A percentile compares a stretch with the other conserved stretches of the same genome.
phyloP scores from a whole-genome alignment of 1,139 yeast genomes.

The Kluyveromyces marxianus region DNA sequence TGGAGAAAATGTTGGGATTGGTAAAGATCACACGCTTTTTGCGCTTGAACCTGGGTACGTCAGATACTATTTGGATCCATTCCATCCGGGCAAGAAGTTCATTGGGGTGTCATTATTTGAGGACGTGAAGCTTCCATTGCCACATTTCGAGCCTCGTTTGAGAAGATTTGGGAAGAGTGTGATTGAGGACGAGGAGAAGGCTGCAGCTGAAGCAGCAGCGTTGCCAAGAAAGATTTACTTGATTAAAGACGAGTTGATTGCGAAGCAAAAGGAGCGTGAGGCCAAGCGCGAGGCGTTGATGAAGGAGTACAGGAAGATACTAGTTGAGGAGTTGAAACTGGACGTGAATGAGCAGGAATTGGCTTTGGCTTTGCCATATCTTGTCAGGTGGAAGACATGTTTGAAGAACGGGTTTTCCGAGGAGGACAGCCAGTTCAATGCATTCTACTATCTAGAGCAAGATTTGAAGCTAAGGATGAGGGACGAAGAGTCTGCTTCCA shows the following conservation, averaged over 20 bases:
- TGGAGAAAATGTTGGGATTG: conserved; percentile 86
- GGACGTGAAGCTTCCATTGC: conserved; percentile 66
- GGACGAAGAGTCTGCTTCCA: conserved; percentile 35
- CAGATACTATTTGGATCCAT: conserved; percentile 88
- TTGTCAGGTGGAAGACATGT: conserved; percentile 43
- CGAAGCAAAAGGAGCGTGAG: conserved; percentile 35
- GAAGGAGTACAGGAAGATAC: conserved; percentile 25
- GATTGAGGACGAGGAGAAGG: conserved; percentile 43
- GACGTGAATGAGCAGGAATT: conserved; percentile 34
- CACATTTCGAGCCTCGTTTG: conserved; percentile 79
- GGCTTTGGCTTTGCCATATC: conserved; percentile 41
- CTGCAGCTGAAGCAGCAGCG: conserved; percentile 45
- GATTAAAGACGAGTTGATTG: conserved; percentile 44
- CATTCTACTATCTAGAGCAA: conserved; percentile 45
- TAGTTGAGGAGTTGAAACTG: conserved; percentile 21
- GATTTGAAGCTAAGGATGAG: conserved; percentile 39
- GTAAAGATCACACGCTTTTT: conserved; percentile 87
- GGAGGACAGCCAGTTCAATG: conserved; percentile 54
- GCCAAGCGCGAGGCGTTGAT: conserved; percentile 32
- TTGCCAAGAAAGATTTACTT: conserved; percentile 46
- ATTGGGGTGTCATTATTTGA: conserved; percentile 77
- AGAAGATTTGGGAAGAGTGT: conserved; percentile 75
- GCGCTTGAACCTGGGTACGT: conserved; percentile 93
- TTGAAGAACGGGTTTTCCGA: conserved; percentile 42
- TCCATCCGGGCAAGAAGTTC: conserved; percentile 86